Evolutionary conservation across 1,284 basidiomycete species (phyloP), one percentile per base, ranked within the genome.

Genomic region (Phenoliferia sp.): DNA sequence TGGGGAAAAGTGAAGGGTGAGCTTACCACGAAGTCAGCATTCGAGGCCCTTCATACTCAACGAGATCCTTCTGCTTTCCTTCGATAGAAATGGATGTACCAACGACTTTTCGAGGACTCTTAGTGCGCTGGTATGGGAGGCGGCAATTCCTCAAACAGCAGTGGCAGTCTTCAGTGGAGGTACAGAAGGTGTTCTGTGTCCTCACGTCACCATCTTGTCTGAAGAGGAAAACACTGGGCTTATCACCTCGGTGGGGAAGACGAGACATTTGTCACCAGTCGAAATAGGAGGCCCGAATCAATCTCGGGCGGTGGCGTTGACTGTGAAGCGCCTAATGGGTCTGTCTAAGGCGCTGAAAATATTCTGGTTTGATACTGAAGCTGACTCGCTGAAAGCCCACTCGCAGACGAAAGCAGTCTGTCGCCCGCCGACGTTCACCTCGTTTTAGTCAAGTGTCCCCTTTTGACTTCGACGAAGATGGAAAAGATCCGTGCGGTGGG

Each of bases 391-490:
- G n/a, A 26, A 52, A 52, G 22, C 28, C 39, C 39, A 52, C 48
- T 19, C 28, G 9, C 48, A 58, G 55, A 54, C 2, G 4, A 35
- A 22, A 54, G 35, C 7, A 39, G 9, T 35, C 52, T 63, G 10
- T 15, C 32, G 19, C 34, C 62, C 2, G 12, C 33, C 2, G 52
- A 54, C 32, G 62, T 63, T 6, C 32, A 56, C 52, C 55, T 63
- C 34, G 32, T 57, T 19, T 54, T 63, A 28, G 54, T 63, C 52
- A 63, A 63, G 35, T 63, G 62, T 31, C 62, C 62, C 22, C 62
- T 63, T n/a, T 32, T 63, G 17, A 63, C 62, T 1, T 56, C 54
- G 7, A 32, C 28, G 33, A 63, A 63, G 31, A 63, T 63, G 26
- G 32, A 54, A 17, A 29, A n/a, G 33, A 58, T 63, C 54, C 62